phyloP scores from a whole-genome alignment of 139 green algal species.

The Picochlorum sp. region DNA sequence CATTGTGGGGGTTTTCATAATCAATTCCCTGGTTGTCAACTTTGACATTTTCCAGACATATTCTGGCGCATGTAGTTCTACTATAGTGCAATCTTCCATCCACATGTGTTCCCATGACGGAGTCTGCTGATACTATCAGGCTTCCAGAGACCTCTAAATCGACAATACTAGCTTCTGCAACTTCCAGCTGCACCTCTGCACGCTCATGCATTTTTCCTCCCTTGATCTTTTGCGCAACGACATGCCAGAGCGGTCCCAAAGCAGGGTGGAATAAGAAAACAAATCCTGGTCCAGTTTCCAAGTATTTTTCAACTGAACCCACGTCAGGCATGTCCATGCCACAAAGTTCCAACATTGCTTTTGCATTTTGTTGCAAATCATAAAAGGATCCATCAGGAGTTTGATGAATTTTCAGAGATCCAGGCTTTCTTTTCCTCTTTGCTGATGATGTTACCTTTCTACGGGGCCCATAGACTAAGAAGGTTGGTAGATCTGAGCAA shows the following conservation, averaged over 20 bases:
- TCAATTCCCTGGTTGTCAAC: constrained; percentile 84
- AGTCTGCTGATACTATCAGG: constrained; percentile 55
- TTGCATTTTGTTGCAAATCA: constrained; percentile 86
- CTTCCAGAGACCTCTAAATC: constrained; percentile 66
- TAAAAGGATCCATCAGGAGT: constrained; percentile 95
- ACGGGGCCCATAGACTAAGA: constrained; percentile 86
- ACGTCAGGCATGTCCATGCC: constrained; percentile 45
- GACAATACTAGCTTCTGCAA: constrained; percentile 57
- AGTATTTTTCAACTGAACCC: constrained; percentile 56
- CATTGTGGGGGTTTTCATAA: constrained; percentile 54
- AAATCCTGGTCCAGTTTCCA: constrained; percentile 71
- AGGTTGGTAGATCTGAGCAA: constrained; percentile 53
- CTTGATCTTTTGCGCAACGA: constrained; percentile 90
- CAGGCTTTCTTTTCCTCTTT: constrained; percentile 72
- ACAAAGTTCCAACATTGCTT: constrained; percentile 59
- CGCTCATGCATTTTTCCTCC: constrained; percentile 57
- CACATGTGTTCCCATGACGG: constrained; percentile 37
- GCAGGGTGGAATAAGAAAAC: constrained; percentile 86
- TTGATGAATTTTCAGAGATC: constrained; percentile 67
- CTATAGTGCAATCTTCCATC: neutral
- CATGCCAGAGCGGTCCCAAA: constrained; percentile 89
- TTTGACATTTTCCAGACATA: constrained; percentile 68
- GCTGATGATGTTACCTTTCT: constrained; percentile 71
- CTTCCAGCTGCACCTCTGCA: constrained; percentile 66
- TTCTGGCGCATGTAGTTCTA: constrained; percentile 53